A percentile compares a stretch with the other conserved stretches of the same genome.
Evolutionary conservation across 805 yeast species (phyloP).

Genomic region (Saccharomycopsis sp.): DNA sequence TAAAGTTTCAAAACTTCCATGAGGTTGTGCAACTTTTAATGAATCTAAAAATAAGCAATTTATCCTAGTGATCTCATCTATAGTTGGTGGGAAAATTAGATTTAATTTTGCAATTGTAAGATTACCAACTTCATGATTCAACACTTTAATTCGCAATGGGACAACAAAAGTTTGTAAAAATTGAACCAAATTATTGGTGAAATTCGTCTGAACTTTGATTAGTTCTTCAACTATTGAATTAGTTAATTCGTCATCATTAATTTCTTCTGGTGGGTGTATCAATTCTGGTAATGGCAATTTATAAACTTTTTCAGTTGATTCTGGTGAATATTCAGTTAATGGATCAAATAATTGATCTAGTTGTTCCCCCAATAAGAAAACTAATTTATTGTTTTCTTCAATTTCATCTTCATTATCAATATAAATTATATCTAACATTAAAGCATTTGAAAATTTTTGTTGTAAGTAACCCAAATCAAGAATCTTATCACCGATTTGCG

Average conservation of each 20-base stretch:
- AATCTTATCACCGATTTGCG: constrained; percentile 49
- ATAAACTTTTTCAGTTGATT: constrained; percentile 67
- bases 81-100: constrained; percentile 85
- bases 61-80: constrained; percentile 86
- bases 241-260: constrained; percentile 34
- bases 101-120: constrained; percentile 63
- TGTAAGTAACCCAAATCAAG: constrained; percentile 53
- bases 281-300: constrained; percentile 41
- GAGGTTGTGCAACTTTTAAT: constrained; percentile 55
- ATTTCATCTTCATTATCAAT: constrained; percentile 42
- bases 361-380: constrained; percentile 74
- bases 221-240: constrained; percentile 60
- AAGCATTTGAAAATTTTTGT: constrained; percentile 40
- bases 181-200: constrained; percentile 63
- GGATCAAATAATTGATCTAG: constrained; percentile 87
- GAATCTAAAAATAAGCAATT: constrained; percentile 81
- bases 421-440: constrained; percentile 70
- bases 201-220: constrained; percentile 62
- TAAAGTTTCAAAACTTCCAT: constrained; percentile 69
- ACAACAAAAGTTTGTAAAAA: constrained; percentile 73
- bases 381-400: constrained; percentile 69
- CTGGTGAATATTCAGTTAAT: constrained; percentile 85
- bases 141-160: constrained; percentile 65
- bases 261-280: constrained; percentile 21
- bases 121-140: constrained; percentile 44